Percentiles rank a stretch among this genome's conserved stretches.
Evolutionary conservation across 2,329 filamentous ascomycete species (phyloP).

Genomic region (Leptographium flavum): DNA sequence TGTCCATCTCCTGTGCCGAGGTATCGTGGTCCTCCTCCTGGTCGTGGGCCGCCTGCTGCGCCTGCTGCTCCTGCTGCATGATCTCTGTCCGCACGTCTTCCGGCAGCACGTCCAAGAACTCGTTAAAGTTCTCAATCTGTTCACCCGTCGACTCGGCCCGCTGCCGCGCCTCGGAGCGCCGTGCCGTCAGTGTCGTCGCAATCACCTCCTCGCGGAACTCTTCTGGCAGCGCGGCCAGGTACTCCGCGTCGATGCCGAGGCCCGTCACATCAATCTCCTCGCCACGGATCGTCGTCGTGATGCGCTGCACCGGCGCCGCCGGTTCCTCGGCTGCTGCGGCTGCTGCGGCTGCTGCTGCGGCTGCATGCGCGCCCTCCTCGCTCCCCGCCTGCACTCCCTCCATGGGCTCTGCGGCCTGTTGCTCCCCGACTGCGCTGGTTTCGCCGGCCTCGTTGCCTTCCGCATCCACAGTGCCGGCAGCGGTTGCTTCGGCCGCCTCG

Average conservation of each 20-base stretch:
- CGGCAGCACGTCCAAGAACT: slow-evolving; percentile 86
- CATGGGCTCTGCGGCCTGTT: slow-evolving; percentile 37
- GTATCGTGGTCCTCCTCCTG: not conserved
- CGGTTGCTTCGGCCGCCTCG: slow-evolving; percentile 33
- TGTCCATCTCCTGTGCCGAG: slow-evolving; percentile 60
- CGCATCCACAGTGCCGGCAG: slow-evolving; percentile 16
- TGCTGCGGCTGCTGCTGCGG: not conserved
- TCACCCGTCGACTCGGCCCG: slow-evolving; percentile 50
- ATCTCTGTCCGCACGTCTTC: slow-evolving; percentile 83
- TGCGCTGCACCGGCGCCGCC: slow-evolving; percentile 27
- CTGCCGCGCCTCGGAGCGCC: slow-evolving; percentile 63
- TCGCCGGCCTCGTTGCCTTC: slow-evolving; percentile 20
- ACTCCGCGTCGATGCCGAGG: slow-evolving; percentile 86
- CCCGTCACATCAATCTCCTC: slow-evolving; percentile 86
- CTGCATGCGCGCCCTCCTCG: not conserved
- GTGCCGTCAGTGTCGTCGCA: slow-evolving; percentile 72
- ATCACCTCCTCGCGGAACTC: slow-evolving; percentile 94
- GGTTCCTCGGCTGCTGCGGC: not conserved
- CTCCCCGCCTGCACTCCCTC: slow-evolving; percentile 18
- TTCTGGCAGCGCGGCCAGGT: slow-evolving; percentile 92
- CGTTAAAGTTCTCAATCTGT: slow-evolving; percentile 73
- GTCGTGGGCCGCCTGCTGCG: slow-evolving; percentile 46
- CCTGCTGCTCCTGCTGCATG: slow-evolving; percentile 76
- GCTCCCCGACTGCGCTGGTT: slow-evolving; percentile 23
- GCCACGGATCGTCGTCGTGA: slow-evolving; percentile 73